Base-by-base conservation (phyloP, 129 eudicot species). In the Tagetes patula region DNA sequence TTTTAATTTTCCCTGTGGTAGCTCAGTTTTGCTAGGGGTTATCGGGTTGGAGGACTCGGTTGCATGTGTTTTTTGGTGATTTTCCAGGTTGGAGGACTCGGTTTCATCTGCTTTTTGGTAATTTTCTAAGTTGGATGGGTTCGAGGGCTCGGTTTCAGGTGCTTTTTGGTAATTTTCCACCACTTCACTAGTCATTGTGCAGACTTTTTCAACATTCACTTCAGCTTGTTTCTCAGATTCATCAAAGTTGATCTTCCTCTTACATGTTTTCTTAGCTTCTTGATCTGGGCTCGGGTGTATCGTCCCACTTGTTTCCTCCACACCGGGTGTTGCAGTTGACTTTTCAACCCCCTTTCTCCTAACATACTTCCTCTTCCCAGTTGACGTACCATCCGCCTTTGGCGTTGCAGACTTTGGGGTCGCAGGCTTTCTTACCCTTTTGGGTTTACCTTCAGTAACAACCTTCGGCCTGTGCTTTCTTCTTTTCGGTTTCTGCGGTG, bases 381-480 rank as follows among this genome's bases (percentile, higher is more conserved):
- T 82, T 55, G 86, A 71, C 37, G 77, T n/a, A 41, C 66, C 78
- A 45, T 65, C 47, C 14, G 81, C 71, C 33, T 70, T 75, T 41
- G 79, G 79, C 9, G 81, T 81, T 66, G 59, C 42, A 10, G 82
- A 65, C 66, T 72, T 80, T 43, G 76, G 82, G 4, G 81, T 82
- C 64, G 68, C 64, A 49, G 87, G 85, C 69, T 84, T 83, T 68
- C 81, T 85, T 42, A 85, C 78, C 61, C 74, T 79, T 78, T 81
- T 87, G 14, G 81, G 81, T 64, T 91, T 67, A 31, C 91, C 86
- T 82, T 90, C 99, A 42, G 27, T 85, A 10, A 95, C 77, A 59
- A 95, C 99, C 60, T 90, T 95, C 5, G 99, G 99, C 70, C 85
- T 85, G 85, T 90, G 90, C 79, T 82, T 95, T 77, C 77, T 94